phyloP scores from a whole-genome alignment of 1,284 basidiomycete genomes.

The Phellinidium pouzarii region DNA sequence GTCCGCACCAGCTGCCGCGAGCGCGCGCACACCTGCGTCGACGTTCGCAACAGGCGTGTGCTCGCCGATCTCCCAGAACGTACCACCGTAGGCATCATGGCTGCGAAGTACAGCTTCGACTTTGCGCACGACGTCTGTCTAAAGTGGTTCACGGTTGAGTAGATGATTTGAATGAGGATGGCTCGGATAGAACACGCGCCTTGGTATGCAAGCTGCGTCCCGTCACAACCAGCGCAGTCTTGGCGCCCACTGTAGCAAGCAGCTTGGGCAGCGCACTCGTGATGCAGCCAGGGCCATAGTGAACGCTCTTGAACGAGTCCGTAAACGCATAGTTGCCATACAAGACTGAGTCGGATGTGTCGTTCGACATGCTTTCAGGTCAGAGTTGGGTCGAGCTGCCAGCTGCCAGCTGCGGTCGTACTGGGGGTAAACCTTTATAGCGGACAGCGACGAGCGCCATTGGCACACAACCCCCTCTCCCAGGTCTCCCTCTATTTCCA shows the following conservation, averaged over 20 bases:
- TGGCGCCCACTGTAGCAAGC: slow-evolving; percentile 44
- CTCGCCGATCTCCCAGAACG: slow-evolving; percentile 72
- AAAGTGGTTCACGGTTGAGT: neutral
- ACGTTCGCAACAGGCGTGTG: slow-evolving; percentile 71
- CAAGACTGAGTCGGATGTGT: slow-evolving; percentile 3
- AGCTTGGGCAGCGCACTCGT: slow-evolving; percentile 57
- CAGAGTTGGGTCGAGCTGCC: neutral
- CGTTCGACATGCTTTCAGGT: neutral
- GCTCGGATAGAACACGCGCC: slow-evolving; percentile 31
- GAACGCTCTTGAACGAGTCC: slow-evolving; percentile 55
- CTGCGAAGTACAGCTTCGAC: slow-evolving; percentile 53
- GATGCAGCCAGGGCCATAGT: slow-evolving; percentile 62
- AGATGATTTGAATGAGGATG: slow-evolving; percentile 14
- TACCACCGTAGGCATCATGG: slow-evolving; percentile 51
- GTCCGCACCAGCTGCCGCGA: slow-evolving; percentile 53
- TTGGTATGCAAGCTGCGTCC: slow-evolving; percentile 62
- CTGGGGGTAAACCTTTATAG: neutral
- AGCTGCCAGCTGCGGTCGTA: too few species aligned
- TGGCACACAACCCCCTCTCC: too few species aligned
- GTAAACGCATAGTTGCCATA: slow-evolving; percentile 57
- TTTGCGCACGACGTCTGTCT: slow-evolving; percentile 61
- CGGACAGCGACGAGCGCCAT: neutral
- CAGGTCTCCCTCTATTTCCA: too few species aligned
- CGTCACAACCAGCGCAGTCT: slow-evolving; percentile 64
- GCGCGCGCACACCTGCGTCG: slow-evolving; percentile 48